Evolutionary conservation across 78 protist species (phyloP).

Genomic region (Dictyostelium capitatum): DNA sequence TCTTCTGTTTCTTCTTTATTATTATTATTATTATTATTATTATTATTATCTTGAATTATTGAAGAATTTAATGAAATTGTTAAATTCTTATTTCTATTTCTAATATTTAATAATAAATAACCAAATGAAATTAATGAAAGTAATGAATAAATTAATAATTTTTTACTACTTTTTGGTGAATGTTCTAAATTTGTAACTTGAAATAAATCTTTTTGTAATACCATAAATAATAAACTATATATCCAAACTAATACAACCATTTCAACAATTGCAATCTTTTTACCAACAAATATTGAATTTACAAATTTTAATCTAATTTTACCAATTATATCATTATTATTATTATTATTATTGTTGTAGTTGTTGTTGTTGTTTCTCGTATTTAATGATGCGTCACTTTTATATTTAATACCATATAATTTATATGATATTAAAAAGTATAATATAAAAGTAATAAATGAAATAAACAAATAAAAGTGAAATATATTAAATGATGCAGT

Average conservation of each 20-base stretch:
- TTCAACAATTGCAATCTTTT: background rate
- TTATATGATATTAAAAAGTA: constrained; percentile 4
- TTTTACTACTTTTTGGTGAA: background rate
- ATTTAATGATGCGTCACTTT: too few species aligned
- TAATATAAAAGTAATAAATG: background rate
- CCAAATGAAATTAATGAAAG: constrained; percentile 21
- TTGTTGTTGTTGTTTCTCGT: too few species aligned
- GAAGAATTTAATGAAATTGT: background rate
- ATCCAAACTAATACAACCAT: background rate
- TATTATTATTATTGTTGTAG: background rate
- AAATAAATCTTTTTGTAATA: background rate
- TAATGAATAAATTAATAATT: constrained; percentile 12
- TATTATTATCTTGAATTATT: background rate
- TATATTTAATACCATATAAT: background rate
- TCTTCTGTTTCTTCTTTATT: background rate
- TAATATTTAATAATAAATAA: constrained; percentile 26
- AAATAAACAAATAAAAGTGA: background rate
- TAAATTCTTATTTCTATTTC: constrained; percentile 20
- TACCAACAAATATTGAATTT: background rate
- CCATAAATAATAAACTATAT: background rate
- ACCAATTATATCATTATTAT: background rate
- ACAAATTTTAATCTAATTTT: background rate
- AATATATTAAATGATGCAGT: background rate
- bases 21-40: background rate
- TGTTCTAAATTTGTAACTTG: background rate